Evolutionary conservation across 192 early-diverging fungal species (phyloP).

Genomic region (Entomortierella chlamydospora): DNA sequence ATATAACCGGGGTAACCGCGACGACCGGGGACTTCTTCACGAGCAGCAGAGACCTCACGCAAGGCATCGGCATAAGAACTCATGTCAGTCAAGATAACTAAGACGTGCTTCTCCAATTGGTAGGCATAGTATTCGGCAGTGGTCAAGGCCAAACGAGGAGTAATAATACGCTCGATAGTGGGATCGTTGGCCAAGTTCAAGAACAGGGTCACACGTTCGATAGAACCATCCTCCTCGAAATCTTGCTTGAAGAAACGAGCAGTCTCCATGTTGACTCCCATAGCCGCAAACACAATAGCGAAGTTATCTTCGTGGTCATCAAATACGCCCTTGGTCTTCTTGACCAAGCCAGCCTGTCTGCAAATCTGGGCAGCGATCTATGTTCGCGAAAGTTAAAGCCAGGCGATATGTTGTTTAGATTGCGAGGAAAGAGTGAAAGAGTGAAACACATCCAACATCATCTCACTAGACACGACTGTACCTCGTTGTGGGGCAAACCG

Average conservation of each 20-base stretch:
- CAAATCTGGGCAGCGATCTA: conserved; percentile 99
- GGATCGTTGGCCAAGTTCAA: conserved; percentile 99
- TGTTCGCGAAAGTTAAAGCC: not conserved
- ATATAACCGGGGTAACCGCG: conserved; percentile 99
- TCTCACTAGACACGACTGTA: conserved; percentile 24
- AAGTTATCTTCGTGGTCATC: conserved; percentile 99
- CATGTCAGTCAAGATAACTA: conserved; percentile 99
- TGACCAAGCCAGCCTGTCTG: conserved; percentile 97
- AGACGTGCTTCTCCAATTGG: conserved; percentile 98
- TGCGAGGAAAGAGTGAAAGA: no score
- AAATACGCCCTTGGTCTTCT: conserved; percentile 91
- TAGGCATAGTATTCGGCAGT: conserved; percentile 99
- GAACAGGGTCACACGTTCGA: conserved; percentile 98
- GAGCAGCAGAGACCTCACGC: conserved; percentile 98
- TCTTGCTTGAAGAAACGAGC: conserved; percentile 99
- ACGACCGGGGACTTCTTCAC: conserved; percentile 99
- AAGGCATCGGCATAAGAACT: conserved; percentile 99
- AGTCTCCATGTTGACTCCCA: conserved; percentile 99
- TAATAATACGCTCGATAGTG: conserved; percentile 99
- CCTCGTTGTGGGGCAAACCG: conserved; percentile 98
- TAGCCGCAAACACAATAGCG: conserved; percentile 98
- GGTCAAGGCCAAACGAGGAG: conserved; percentile 96
- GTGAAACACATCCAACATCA: not conserved
- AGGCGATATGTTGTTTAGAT: no score
- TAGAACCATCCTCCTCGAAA: conserved; percentile 99